phyloP scores from a whole-genome alignment of 2,329 filamentous ascomycete genomes.

The Cytospora chrysosperma region DNA sequence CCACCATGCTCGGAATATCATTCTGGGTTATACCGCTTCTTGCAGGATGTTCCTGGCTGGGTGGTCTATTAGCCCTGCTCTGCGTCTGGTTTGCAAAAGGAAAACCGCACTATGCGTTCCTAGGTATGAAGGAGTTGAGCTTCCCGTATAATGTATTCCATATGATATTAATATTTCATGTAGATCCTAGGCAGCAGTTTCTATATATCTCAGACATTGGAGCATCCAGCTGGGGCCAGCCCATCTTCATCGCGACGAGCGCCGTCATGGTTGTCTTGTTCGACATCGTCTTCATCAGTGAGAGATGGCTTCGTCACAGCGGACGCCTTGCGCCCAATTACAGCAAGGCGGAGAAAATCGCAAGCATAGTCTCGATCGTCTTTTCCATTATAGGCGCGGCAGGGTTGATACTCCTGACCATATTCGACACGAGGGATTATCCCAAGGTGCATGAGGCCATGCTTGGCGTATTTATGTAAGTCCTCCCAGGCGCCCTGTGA shows the following conservation, averaged over 20 bases:
- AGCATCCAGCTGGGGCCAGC: slow-evolving; percentile 57
- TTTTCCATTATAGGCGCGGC: slow-evolving; percentile 69
- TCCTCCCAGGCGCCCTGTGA: not conserved
- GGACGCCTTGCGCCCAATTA: slow-evolving; percentile 72
- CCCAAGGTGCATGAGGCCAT: slow-evolving; percentile 67
- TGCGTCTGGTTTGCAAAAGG: slow-evolving; percentile 10
- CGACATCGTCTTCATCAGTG: slow-evolving; percentile 71
- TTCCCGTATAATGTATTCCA: no score
- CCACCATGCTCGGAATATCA: not conserved
- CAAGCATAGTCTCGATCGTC: slow-evolving; percentile 57
- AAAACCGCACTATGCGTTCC: slow-evolving; percentile 50
- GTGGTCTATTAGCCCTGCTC: slow-evolving; percentile 17
- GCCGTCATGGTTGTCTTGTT: slow-evolving; percentile 71
- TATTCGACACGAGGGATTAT: slow-evolving; percentile 74
- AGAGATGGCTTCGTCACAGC: slow-evolving; percentile 76
- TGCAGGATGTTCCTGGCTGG: slow-evolving; percentile 16
- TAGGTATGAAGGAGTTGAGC: slow-evolving; percentile 36
- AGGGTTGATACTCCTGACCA: slow-evolving; percentile 74
- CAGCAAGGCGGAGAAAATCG: slow-evolving; percentile 56
- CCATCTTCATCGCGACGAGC: slow-evolving; percentile 70
- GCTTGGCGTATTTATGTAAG: slow-evolving; percentile 68
- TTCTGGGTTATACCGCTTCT: slow-evolving; percentile 17
- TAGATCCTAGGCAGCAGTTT: slow-evolving; percentile 49
- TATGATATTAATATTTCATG: not conserved
- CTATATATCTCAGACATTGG: slow-evolving; percentile 67